These are phyloP conservation scores for Coemansia sp. DNA, from an alignment of 192 early-diverging fungal genomes.

Conservation along the genomic window DNA sequence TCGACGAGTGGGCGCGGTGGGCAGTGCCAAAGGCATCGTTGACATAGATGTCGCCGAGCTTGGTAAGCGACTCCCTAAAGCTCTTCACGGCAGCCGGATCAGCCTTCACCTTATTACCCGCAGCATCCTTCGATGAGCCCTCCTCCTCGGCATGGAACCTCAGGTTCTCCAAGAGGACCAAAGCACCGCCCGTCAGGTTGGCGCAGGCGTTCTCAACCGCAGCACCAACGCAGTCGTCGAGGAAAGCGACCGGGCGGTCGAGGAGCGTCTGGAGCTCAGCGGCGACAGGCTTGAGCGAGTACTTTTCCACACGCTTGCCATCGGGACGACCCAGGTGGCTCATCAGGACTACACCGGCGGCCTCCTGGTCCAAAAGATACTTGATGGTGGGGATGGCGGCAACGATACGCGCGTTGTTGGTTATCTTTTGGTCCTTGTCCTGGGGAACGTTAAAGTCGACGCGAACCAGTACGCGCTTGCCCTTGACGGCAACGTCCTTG, in stretches of 20 bases:
- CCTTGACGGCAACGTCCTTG: conserved; percentile 75
- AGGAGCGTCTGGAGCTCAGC: conserved; percentile 78
- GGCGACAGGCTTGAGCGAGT: conserved; percentile 89
- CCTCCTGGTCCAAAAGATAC: conserved; percentile 83
- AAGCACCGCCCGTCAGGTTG: conserved; percentile 64
- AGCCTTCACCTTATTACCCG: conserved; percentile 92
- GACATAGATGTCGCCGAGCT: conserved; percentile 92
- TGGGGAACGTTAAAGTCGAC: conserved; percentile 99
- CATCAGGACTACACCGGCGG: conserved; percentile 90
- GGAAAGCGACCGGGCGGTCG: conserved; percentile 81
- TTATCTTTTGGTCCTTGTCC: conserved; percentile 79
- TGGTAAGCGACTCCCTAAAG: conserved; percentile 91
- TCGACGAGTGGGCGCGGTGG: conserved; percentile 96
- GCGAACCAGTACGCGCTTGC: conserved; percentile 90
- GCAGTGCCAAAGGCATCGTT: conserved; percentile 99
- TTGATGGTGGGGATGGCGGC: conserved; percentile 94
- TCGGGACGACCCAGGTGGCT: conserved; percentile 97
- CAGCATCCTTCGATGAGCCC: conserved; percentile 86
- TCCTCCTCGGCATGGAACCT: conserved; percentile 99
- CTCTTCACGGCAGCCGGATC: conserved; percentile 68
- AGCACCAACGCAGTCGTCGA: conserved; percentile 89
- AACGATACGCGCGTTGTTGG: conserved; percentile 95
- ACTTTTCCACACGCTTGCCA: conserved; percentile 83
- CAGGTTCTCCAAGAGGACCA: conserved; percentile 96
- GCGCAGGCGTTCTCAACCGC: conserved; percentile 79